Base-by-base conservation (phyloP, 768 basidiomycete species). In the Pholiota conissans region DNA sequence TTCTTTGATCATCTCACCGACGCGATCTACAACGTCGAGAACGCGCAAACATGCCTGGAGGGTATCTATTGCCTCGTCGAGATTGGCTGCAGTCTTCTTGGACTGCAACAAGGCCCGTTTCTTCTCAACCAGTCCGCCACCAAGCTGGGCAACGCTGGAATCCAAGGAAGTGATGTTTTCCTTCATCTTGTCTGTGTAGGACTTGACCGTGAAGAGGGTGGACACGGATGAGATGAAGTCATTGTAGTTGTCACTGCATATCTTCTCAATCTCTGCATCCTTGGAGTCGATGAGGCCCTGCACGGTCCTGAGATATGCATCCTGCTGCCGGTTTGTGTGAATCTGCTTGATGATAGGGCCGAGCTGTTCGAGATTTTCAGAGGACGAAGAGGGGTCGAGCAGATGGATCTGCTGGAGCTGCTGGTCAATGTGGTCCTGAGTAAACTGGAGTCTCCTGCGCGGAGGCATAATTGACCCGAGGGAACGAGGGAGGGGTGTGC, bases 201-300 rank as follows among this genome's bases (percentile, higher is more conserved):
- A 93, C 71, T 98, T 90, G 70, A 99, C 93, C 47, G 90, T 89
- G 73, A 98, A 90, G 60, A 99, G 80, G 2, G 95, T 98, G n/a
- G 94, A 93, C 14, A 98, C 95, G 18, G 95, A 97, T 27, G 90
- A 88, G 30, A 98, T 95, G 65, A 99, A 99, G 74, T 98, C 96
- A 74, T 95, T 93, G 67, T 98, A 98, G 72, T 98, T 98, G 63
- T 94, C 91, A 56, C 87, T 84, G 74, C 97, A 98, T 71, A 98
- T 95, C 58, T 84, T 86, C 75, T 98, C 93, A 71, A 99, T 99
- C 73, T 98, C 96, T 59, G 84, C 81, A 71, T 99, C 97, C 76
- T 98, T 97, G 62, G 94, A 86, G 67, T 93, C 87, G 58, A 98
- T 89, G 66, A 98, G 90, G n/a, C 77, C 80, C 66, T 91, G 89